Conservation (phyloP, 768 basidiomycete species). For the Dioszegia hungarica region DNA sequence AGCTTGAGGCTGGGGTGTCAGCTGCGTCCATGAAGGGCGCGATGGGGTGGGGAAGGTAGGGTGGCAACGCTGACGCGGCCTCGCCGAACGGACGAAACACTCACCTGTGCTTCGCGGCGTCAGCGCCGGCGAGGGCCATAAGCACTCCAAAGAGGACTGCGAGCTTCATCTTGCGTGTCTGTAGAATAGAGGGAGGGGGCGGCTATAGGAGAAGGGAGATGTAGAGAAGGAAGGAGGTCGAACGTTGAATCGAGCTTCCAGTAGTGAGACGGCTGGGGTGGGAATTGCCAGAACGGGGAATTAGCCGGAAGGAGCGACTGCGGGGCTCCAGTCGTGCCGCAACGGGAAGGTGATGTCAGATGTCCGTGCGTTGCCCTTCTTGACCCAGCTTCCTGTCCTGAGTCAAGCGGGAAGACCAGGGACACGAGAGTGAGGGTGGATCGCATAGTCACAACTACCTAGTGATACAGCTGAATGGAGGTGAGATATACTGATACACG, state of each 20-base stretch:
- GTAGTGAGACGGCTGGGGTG: background rate
- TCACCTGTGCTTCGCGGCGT: constrained; percentile 50
- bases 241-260: background rate
- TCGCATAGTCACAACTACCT: too few species aligned
- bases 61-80: constrained; percentile 40
- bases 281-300: constrained; percentile 3
- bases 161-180: constrained; percentile 37
- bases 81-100: constrained; percentile 8
- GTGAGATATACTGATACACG: background rate
- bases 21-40: background rate
- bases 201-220: constrained; percentile 1
- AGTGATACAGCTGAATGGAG: background rate
- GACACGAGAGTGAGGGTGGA: too few species aligned
- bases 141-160: constrained; percentile 42
- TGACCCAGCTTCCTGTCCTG: too few species aligned
- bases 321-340: background rate
- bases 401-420: too few species aligned
- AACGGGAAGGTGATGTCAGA: constrained; percentile 14
- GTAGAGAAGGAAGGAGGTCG: constrained; percentile 2
- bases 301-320: background rate
- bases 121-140: constrained; percentile 40
- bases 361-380: too few species aligned
- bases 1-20: constrained; percentile 69
- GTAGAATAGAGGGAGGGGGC: background rate
- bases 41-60: constrained; percentile 1